Percentiles rank a stretch among this genome's conserved stretches.
Conservation (phyloP, 2,329 filamentous ascomycete species). For the Diaporthe velutina region DNA sequence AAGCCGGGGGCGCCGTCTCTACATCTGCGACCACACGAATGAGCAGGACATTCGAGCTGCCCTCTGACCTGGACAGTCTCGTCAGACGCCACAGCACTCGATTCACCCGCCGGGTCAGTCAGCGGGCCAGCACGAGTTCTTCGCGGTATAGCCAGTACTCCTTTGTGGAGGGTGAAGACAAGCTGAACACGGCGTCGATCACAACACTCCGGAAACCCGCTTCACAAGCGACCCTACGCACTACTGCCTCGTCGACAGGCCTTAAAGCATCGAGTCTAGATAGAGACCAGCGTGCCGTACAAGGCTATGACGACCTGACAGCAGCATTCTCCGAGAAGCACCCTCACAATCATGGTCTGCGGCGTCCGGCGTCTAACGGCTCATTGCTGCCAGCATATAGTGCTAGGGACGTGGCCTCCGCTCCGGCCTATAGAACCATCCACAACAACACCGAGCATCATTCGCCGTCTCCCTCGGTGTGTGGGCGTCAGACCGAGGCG, state of each 20-base stretch:
- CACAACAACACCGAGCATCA: neutral
- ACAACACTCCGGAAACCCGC: neutral
- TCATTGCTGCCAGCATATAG: neutral
- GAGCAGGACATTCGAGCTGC: constrained; percentile 17
- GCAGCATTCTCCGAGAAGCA: neutral
- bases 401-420: neutral
- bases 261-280: neutral
- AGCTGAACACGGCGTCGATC: neutral
- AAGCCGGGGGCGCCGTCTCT: neutral
- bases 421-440: neutral
- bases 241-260: neutral
- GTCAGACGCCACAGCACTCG: constrained; percentile 27
- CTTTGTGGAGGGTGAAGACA: neutral
- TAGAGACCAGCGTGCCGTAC: neutral
- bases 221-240: neutral
- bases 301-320: neutral
- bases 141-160: constrained; percentile 9
- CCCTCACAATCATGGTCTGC: too few species aligned
- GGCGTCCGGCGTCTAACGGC: neutral
- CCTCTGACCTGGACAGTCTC: constrained; percentile 24
- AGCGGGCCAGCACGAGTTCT: neutral
- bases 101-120: constrained; percentile 15
- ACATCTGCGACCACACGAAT: neutral
- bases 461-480: neutral
- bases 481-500: neutral